Percentiles rank a stretch among this genome's conserved stretches.
Evolutionary conservation across 129 eudicot genomes (phyloP).

Genomic region (Ambrosia trifida): DNA sequence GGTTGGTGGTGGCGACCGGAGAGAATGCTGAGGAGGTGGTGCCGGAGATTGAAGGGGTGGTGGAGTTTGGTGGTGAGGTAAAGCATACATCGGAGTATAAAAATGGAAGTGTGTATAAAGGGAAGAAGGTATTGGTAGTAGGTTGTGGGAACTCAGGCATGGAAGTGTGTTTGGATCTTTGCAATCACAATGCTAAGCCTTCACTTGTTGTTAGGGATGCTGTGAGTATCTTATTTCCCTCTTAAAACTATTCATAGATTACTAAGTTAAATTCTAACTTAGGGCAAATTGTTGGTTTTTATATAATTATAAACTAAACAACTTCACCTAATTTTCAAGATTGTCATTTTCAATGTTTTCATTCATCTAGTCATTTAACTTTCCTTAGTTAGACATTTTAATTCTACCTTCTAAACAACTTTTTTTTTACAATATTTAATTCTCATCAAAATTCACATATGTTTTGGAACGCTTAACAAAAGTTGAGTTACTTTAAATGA

Average conservation of each 20-base stretch:
- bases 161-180: slow-evolving; percentile 99
- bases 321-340: too few relatives aligned
- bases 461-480: too few relatives aligned
- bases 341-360: too few relatives aligned
- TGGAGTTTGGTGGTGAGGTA: slow-evolving; percentile 62
- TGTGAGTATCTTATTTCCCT: slow-evolving; percentile 47
- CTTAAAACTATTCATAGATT: not conserved
- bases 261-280: not conserved
- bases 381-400: too few relatives aligned
- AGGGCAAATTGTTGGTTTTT: not conserved
- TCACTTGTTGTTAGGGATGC: slow-evolving; percentile 95
- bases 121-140: slow-evolving; percentile 84
- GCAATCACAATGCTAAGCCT: slow-evolving; percentile 80
- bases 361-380: too few relatives aligned
- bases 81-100: slow-evolving; percentile 78
- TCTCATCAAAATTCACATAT: too few relatives aligned
- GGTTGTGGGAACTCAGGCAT: slow-evolving; percentile 99
- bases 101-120: slow-evolving; percentile 65
- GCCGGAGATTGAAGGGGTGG: slow-evolving; percentile 74
- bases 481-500: too few relatives aligned
- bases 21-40: slow-evolving; percentile 94
- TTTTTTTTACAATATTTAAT: too few relatives aligned
- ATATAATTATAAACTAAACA: too few relatives aligned
- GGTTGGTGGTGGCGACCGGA: slow-evolving; percentile 98
- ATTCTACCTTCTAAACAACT: too few relatives aligned